phyloP scores from a whole-genome alignment of 2,329 filamentous ascomycete genomes.

The Trichoderma sp. region DNA sequence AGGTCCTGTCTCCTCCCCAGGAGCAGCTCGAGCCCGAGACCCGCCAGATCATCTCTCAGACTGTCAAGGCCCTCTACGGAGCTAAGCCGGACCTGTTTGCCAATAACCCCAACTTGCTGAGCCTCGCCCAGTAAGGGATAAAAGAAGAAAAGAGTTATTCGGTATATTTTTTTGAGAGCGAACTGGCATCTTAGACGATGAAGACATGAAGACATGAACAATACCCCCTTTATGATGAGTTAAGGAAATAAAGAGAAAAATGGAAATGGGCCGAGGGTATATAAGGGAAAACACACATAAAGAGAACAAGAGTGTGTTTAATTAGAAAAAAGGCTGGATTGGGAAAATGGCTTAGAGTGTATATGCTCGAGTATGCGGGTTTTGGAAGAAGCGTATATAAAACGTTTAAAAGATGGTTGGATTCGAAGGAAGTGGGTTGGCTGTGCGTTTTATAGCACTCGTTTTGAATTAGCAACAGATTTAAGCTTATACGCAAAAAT shows the following conservation, averaged over 20 bases:
- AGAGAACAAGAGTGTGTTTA: conserved; percentile 16
- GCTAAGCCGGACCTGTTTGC: conserved; percentile 42
- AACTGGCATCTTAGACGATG: conserved; percentile 24
- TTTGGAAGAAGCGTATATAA: not conserved
- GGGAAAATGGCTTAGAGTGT: conserved; percentile 9
- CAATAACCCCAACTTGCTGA: conserved; percentile 40
- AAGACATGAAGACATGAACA: conserved; percentile 30
- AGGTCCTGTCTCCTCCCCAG: conserved; percentile 71
- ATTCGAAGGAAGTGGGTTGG: not conserved
- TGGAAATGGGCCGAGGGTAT: conserved; percentile 22
- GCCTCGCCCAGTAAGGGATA: conserved; percentile 35
- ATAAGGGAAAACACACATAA: not conserved
- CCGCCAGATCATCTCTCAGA: conserved; percentile 65
- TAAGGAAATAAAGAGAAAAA: conserved; percentile 1
- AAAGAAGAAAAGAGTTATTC: not conserved
- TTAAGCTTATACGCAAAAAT: not conserved
- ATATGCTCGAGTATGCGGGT: not conserved
- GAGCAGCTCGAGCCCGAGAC: conserved; percentile 77
- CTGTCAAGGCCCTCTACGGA: conserved; percentile 57
- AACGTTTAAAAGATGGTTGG: not conserved
- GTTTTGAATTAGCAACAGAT: not conserved
- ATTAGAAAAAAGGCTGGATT: conserved; percentile 24
- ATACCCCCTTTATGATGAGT: conserved; percentile 28
- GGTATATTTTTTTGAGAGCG: not conserved
- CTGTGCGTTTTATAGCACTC: not conserved